Conservation (phyloP, 345 rosid species). For the Eucalyptus victrix region DNA sequence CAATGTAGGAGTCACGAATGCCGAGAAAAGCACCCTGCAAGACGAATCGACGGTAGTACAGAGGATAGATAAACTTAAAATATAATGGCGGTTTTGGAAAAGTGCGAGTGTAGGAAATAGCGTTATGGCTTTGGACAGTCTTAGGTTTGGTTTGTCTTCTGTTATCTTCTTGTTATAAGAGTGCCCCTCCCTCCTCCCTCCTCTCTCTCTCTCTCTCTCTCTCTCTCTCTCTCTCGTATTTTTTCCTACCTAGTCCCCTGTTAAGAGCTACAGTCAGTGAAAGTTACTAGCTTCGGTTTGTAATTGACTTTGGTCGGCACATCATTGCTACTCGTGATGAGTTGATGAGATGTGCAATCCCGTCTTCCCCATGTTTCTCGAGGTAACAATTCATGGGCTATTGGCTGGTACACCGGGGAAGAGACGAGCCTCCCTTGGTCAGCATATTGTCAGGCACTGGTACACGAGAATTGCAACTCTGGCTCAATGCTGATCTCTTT, state of each 20-base stretch:
- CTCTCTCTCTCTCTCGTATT: not conserved
- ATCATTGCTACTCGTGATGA: not conserved
- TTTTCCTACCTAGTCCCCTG: not conserved
- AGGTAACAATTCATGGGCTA: not conserved
- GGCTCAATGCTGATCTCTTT: not conserved
- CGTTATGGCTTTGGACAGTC: not conserved
- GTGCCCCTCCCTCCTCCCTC: not conserved
- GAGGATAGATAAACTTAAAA: conserved; percentile 43
- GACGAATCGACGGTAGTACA: conserved; percentile 22
- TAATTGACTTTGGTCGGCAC: not conserved
- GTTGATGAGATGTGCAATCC: not conserved
- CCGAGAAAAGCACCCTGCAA: not conserved
- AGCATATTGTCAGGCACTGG: not conserved
- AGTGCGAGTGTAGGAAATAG: not conserved
- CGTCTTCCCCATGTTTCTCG: not conserved
- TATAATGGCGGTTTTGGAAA: conserved; percentile 14
- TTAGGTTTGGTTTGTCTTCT: not conserved
- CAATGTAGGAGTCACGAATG: conserved; percentile 11
- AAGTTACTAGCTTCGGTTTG: not conserved
- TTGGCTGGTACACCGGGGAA: not conserved
- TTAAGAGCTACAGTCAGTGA: not conserved
- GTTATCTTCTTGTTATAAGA: not conserved
- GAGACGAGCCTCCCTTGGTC: not conserved
- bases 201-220: not conserved
- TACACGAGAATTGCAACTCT: not conserved